phyloP scores from a whole-genome alignment of 208 protist species.

The Blechomonas ayalai region DNA sequence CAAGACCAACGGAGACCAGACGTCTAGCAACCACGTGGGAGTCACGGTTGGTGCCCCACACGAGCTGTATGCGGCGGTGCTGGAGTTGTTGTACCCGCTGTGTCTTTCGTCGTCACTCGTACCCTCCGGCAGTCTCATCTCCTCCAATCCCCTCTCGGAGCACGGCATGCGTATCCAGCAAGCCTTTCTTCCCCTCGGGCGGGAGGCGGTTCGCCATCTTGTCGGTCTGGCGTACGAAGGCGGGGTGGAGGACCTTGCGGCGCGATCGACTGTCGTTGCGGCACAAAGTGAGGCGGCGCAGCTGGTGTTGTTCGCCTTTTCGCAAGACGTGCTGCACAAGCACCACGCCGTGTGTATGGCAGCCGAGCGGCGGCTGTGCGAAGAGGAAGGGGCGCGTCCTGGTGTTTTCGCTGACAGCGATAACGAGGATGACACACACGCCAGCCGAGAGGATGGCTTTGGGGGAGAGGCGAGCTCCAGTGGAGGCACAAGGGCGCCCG shows the following conservation, averaged over 20 bases:
- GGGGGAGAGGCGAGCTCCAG: neutral
- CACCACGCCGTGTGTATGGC: conserved; percentile 62
- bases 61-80: conserved; percentile 20
- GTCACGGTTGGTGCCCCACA: conserved; percentile 1
- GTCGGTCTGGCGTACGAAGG: too few relatives aligned
- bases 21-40: neutral
- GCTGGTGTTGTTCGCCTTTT: conserved; percentile 58
- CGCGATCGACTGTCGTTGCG: neutral
- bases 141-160: too few relatives aligned
- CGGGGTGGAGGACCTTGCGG: too few relatives aligned
- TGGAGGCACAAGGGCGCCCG: neutral
- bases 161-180: too few relatives aligned
- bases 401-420: neutral
- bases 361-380: conserved; percentile 40
- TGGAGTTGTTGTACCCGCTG: conserved; percentile 55
- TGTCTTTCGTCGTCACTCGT: conserved; percentile 38
- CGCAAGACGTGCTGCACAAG: conserved; percentile 83
- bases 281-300: conserved; percentile 9
- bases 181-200: neutral
- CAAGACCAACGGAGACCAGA: neutral
- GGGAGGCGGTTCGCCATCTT: neutral
- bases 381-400: conserved; percentile 10
- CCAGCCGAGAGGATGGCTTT: neutral
- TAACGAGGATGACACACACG: conserved; percentile 1
- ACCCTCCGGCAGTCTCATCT: too few relatives aligned